Percentiles rank a stretch among this genome's conserved stretches.
These are phyloP conservation scores for Auriscalpium microsporum DNA, from an alignment of 768 basidiomycete genomes.

Conservation along the genomic window DNA sequence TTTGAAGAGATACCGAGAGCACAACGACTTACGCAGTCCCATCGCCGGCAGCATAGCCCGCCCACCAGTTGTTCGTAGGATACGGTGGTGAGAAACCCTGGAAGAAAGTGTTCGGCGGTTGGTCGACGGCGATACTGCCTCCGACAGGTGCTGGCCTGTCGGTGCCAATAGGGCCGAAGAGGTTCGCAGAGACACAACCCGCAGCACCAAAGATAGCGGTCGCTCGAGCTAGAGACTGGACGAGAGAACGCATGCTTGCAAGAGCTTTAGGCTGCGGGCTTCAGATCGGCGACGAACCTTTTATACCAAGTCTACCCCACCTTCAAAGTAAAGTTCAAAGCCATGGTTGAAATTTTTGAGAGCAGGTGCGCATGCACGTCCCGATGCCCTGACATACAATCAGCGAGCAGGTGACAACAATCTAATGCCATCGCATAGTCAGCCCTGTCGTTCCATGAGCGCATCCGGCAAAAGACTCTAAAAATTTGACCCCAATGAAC, in stretches of 20 bases:
- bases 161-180: conserved; percentile 23
- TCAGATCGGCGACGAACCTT: background rate
- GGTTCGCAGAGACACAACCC: conserved; percentile 6
- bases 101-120: conserved; percentile 27
- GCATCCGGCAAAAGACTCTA: too few species aligned
- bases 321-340: too few species aligned
- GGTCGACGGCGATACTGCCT: conserved; percentile 19
- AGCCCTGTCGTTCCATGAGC: too few species aligned
- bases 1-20: background rate
- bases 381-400: too few species aligned
- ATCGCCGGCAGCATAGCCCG: conserved; percentile 23
- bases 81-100: conserved; percentile 26
- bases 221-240: background rate
- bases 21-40: conserved; percentile 17
- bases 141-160: conserved; percentile 20
- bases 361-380: too few species aligned
- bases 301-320: too few species aligned
- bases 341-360: too few species aligned
- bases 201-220: background rate
- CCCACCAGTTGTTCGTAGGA: conserved; percentile 31
- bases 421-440: too few species aligned
- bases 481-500: too few species aligned
- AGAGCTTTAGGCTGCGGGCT: too few species aligned
- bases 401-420: too few species aligned
- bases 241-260: background rate